A percentile compares a stretch with the other conserved stretches of the same genome.
phyloP scores from a whole-genome alignment of 2,329 filamentous ascomycete genomes.

The Fusarium compactum region DNA sequence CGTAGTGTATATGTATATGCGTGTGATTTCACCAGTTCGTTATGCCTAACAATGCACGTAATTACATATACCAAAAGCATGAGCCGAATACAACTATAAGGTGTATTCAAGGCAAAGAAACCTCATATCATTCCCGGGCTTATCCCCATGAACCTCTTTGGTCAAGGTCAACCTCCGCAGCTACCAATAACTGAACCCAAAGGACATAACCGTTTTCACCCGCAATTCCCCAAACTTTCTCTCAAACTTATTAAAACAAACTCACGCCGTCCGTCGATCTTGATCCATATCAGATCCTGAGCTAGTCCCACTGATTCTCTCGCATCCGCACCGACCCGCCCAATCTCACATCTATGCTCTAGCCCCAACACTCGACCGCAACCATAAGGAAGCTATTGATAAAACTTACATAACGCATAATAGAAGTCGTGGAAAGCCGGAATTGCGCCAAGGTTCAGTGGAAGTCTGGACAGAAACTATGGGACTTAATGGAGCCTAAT shows the following conservation, averaged over 20 bases:
- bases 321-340: slow-evolving; percentile 16
- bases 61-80: neutral
- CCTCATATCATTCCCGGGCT: neutral
- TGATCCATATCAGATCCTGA: slow-evolving; percentile 2
- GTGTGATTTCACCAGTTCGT: neutral
- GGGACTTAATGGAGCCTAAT: neutral
- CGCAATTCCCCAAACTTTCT: slow-evolving; percentile 5
- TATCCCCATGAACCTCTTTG: neutral
- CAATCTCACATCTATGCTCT: slow-evolving; percentile 9
- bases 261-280: slow-evolving; percentile 10
- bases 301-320: slow-evolving; percentile 17
- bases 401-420: slow-evolving; percentile 25
- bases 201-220: slow-evolving; percentile 8
- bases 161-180: neutral
- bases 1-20: neutral
- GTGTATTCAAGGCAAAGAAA: neutral
- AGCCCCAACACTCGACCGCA: neutral
- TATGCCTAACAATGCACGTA: neutral
- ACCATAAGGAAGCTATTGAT: slow-evolving; percentile 4
- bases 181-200: neutral
- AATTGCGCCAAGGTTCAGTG: slow-evolving; percentile 27
- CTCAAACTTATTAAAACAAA: slow-evolving; percentile 7
- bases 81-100: neutral
- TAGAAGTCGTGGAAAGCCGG: slow-evolving; percentile 21
- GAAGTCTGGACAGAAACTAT: neutral